A percentile compares a stretch with the other conserved stretches of the same genome.
These are phyloP conservation scores for Plectranthus barbatus DNA, from an alignment of 257 asterid genomes.

Conservation along the genomic window DNA sequence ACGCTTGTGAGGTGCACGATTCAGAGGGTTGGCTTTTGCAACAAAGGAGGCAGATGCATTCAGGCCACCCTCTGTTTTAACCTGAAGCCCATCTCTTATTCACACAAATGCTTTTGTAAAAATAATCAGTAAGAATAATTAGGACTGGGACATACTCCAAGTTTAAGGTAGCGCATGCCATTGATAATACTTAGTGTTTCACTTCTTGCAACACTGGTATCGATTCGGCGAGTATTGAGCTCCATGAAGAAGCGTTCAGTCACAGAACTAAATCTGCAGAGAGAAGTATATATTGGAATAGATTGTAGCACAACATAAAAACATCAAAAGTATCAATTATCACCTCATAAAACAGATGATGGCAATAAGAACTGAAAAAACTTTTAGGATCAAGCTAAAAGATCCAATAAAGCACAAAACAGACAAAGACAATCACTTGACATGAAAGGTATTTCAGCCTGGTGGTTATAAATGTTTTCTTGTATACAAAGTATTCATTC, in stretches of 20 bases:
- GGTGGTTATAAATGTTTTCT: not conserved
- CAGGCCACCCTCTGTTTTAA: constrained; percentile 90
- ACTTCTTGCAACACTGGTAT: constrained; percentile 85
- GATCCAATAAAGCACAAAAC: not conserved
- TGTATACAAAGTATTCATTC: not conserved
- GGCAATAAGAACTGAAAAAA: not conserved
- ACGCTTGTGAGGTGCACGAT: constrained; percentile 93
- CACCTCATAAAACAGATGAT: not conserved
- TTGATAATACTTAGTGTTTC: constrained; percentile 94
- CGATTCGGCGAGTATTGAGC: constrained; percentile 89
- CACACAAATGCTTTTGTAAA: constrained; percentile 19
- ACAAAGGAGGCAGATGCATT: constrained; percentile 99
- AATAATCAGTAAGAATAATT: constrained; percentile 14
- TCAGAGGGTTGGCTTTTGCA: constrained; percentile 95
- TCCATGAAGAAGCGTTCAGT: constrained; percentile 99
- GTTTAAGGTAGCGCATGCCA: constrained; percentile 98
- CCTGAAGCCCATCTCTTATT: constrained; percentile 50
- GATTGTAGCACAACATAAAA: constrained; percentile 3
- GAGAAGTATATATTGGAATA: constrained; percentile 17
- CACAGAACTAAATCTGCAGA: constrained; percentile 91
- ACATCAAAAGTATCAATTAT: constrained; percentile 1
- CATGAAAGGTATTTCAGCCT: not conserved
- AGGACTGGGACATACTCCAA: constrained; percentile 73
- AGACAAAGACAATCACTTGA: not conserved
- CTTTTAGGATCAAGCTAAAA: not conserved